phyloP scores from a whole-genome alignment of 2,329 filamentous ascomycete genomes.

The Aotearoamyces nothofagi region DNA sequence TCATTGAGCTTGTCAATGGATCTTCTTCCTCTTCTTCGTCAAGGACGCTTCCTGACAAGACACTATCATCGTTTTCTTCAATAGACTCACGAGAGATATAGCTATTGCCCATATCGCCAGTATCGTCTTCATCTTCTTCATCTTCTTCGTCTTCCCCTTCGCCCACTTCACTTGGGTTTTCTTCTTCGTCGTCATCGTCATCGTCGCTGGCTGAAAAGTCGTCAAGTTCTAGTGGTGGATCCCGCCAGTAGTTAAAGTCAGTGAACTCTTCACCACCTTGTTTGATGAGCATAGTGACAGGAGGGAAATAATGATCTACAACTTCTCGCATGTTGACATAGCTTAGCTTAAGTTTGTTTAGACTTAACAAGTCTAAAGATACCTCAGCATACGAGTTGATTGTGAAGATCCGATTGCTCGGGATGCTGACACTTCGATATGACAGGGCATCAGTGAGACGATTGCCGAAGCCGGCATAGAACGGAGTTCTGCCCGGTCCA shows the following conservation, averaged over 20 bases:
- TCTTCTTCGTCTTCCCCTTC: constrained; percentile 32
- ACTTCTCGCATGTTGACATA: constrained; percentile 96
- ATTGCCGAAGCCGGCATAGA: constrained; percentile 96
- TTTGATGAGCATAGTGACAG: constrained; percentile 72
- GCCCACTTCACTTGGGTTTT: constrained; percentile 33
- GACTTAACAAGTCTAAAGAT: constrained; percentile 71
- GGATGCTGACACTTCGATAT: constrained; percentile 92
- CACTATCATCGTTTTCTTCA: constrained; percentile 22
- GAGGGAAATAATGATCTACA: constrained; percentile 95
- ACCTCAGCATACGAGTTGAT: constrained; percentile 98
- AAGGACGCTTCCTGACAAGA: constrained; percentile 30
- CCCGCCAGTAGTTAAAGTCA: constrained; percentile 94
- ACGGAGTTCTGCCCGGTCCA: constrained; percentile 60
- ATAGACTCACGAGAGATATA: constrained; percentile 37
- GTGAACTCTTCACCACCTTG: constrained; percentile 90
- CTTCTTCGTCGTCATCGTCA: constrained; percentile 36
- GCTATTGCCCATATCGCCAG: constrained; percentile 36
- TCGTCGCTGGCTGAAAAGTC: constrained; percentile 80
- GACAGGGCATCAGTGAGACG: constrained; percentile 90
- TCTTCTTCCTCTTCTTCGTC: constrained; percentile 24
- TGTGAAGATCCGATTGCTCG: constrained; percentile 86
- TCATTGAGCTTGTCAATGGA: constrained; percentile 1
- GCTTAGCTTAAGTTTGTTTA: constrained; percentile 92
- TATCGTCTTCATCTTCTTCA: constrained; percentile 32
- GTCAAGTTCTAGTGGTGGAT: constrained; percentile 66